Conservation (phyloP, 108 stramenopile species). For the Nitzschia inconspicua region DNA sequence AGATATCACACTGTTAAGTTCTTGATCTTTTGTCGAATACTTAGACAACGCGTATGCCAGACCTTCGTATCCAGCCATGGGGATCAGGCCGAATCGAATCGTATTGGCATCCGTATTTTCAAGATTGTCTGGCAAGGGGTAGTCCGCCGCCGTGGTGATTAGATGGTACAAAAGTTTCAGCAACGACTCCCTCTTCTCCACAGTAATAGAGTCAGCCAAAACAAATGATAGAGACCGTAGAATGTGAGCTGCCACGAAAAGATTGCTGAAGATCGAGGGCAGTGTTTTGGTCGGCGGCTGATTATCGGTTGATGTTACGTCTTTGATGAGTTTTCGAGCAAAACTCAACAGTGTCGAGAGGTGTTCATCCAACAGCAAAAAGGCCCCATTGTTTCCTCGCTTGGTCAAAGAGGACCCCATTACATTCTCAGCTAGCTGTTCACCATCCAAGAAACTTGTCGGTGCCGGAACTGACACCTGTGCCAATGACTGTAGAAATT, state of each 20-base stretch:
- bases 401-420: background rate
- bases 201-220: background rate
- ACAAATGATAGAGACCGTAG: conserved; percentile 15
- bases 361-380: conserved; percentile 13
- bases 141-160: conserved; percentile 5
- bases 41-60: background rate
- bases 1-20: background rate
- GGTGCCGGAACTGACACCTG: background rate
- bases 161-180: conserved; percentile 24
- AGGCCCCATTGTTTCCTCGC: background rate
- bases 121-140: background rate
- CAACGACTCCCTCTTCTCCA: background rate
- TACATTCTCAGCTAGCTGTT: too few species aligned
- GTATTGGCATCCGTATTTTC: background rate
- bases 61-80: conserved; percentile 15
- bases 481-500: background rate
- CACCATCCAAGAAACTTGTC: too few species aligned
- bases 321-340: conserved; percentile 20
- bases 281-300: background rate
- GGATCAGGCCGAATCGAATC: background rate
- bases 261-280: background rate
- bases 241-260: conserved; percentile 20
- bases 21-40: conserved; percentile 12
- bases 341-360: conserved; percentile 5
- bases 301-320: background rate